Conservation (phyloP, 768 basidiomycete species). For the Mrakia frigida region DNA sequence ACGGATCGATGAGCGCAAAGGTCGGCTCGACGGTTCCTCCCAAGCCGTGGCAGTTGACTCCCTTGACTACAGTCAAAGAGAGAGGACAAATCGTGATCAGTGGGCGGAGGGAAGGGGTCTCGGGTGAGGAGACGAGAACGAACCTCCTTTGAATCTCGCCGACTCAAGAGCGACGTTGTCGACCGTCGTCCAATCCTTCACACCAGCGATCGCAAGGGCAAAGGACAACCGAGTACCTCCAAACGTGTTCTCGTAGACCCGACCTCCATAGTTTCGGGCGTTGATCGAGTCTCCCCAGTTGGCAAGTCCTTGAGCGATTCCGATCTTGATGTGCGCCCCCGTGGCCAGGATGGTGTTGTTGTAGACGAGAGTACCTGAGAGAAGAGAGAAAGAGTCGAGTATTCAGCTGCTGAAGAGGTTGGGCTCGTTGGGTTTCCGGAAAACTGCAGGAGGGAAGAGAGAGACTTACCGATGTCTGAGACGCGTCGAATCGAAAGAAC, state of each 20-base stretch:
- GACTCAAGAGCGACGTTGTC: background rate
- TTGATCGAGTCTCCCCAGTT: constrained; percentile 11
- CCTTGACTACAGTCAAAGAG: background rate
- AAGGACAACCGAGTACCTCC: constrained; percentile 3
- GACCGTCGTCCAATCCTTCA: constrained; percentile 4
- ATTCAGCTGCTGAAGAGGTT: background rate
- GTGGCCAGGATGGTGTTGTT: constrained; percentile 4
- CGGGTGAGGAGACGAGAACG: background rate
- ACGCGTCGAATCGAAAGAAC: background rate
- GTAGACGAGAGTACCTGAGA: background rate
- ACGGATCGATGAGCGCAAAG: constrained; percentile 4
- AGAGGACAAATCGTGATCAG: background rate
- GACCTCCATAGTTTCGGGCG: background rate
- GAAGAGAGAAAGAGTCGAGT: background rate
- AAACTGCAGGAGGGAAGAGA: no score
- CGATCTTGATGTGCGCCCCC: constrained; percentile 14
- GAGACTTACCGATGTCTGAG: background rate
- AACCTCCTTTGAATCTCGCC: constrained; percentile 17
- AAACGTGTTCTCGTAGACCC: constrained; percentile 7
- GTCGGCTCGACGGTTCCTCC: constrained; percentile 10
- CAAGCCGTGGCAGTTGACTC: constrained; percentile 12
- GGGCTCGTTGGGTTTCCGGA: no score
- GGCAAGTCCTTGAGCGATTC: constrained; percentile 16
- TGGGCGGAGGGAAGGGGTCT: background rate
- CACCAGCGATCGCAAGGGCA: constrained; percentile 7